Conservation (phyloP, 768 basidiomycete species). For the Lepiota venenata region DNA sequence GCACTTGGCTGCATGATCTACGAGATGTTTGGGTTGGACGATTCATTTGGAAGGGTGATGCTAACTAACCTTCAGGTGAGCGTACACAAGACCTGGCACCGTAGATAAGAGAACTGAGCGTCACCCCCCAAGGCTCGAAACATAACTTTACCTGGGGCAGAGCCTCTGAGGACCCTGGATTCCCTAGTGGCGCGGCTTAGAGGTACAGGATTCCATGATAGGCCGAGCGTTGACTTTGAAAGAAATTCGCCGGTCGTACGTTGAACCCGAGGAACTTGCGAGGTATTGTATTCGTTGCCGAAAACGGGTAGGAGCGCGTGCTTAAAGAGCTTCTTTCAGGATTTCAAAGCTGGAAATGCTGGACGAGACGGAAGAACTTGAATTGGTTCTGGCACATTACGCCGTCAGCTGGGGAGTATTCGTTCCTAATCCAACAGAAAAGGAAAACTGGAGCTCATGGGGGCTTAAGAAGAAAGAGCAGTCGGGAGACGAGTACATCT, state of each 20-base stretch:
- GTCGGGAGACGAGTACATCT: neutral
- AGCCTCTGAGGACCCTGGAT: conserved; percentile 53
- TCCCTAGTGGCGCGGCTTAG: conserved; percentile 62
- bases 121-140: conserved; percentile 53
- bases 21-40: conserved; percentile 90
- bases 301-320: neutral
- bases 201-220: conserved; percentile 47
- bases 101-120: neutral
- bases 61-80: conserved; percentile 76
- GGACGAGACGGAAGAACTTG: conserved; percentile 93
- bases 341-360: conserved; percentile 81
- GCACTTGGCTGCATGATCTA: conserved; percentile 68
- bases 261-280: conserved; percentile 46
- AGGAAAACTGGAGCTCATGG: conserved; percentile 32
- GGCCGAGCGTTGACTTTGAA: conserved; percentile 63
- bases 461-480: conserved; percentile 25
- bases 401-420: conserved; percentile 73
- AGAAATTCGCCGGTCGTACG: conserved; percentile 56
- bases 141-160: conserved; percentile 71
- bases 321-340: conserved; percentile 32
- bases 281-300: conserved; percentile 39
- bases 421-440: conserved; percentile 15
- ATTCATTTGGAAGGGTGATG: conserved; percentile 94
- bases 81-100: neutral
- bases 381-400: conserved; percentile 87